Evolutionary conservation across 495 filamentous ascomycete genomes (phyloP).

Genomic region (Lepidopterella palustris): DNA sequence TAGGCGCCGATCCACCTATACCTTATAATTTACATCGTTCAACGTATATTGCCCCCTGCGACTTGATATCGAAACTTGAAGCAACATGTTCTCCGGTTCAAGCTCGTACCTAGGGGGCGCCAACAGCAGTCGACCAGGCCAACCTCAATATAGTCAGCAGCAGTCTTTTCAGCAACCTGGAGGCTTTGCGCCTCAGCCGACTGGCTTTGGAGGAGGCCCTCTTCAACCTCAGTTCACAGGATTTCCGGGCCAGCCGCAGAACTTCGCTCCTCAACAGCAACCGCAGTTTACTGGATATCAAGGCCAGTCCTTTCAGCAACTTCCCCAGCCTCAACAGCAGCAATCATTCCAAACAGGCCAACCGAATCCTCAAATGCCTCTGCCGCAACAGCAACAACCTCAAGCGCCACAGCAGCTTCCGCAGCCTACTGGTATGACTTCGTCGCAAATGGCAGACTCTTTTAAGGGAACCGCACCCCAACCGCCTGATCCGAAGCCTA

Average conservation of each 20-base stretch:
- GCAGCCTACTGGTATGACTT: constrained; percentile 53
- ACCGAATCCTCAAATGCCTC: constrained; percentile 15
- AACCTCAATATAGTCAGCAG: constrained; percentile 58
- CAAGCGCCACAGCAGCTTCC: constrained; percentile 36
- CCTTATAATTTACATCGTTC: not conserved
- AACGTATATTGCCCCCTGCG: not conserved
- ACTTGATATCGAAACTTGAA: constrained; percentile 2
- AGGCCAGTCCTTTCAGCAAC: constrained; percentile 41
- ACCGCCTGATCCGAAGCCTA: constrained; percentile 44
- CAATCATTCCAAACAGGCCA: constrained; percentile 29
- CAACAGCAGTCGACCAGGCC: constrained; percentile 66
- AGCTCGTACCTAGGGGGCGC: constrained; percentile 75
- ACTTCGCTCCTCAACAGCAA: constrained; percentile 38
- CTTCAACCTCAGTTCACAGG: constrained; percentile 57
- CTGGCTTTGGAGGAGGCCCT: constrained; percentile 36
- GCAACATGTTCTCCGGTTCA: constrained; percentile 78
- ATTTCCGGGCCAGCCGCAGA: constrained; percentile 46
- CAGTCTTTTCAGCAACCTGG: constrained; percentile 42
- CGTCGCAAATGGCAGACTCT: constrained; percentile 77
- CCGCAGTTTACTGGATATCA: constrained; percentile 51
- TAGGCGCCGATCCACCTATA: not conserved
- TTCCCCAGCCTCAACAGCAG: constrained; percentile 44
- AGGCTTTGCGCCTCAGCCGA: constrained; percentile 45
- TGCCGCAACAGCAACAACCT: constrained; percentile 42
- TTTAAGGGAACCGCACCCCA: constrained; percentile 51